These are phyloP conservation scores for Mycena galericulata DNA, from an alignment of 768 basidiomycete genomes.

Conservation along the genomic window DNA sequence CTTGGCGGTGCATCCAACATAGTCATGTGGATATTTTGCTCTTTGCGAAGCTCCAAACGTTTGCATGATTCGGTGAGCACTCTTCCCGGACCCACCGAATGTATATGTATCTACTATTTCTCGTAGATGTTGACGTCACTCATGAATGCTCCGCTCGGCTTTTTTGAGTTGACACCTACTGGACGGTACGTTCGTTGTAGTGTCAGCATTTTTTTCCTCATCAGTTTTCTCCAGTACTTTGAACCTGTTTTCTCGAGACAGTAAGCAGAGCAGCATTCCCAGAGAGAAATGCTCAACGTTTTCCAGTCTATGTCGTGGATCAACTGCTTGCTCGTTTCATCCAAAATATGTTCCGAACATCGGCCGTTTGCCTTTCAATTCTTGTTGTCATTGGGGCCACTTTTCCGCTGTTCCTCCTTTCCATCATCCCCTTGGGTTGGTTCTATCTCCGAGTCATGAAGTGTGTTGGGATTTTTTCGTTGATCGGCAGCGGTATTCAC, in stretches of 20 bases:
- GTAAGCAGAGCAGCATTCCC: conserved; percentile 31
- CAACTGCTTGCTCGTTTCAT: conserved; percentile 85
- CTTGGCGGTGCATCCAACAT: conserved; percentile 68
- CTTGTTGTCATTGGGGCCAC: conserved; percentile 81
- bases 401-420: conserved; percentile 85
- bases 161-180: conserved; percentile 91
- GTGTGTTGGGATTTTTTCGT: conserved; percentile 53
- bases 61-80: conserved; percentile 80
- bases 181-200: conserved; percentile 65
- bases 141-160: conserved; percentile 85
- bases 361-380: conserved; percentile 69
- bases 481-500: conserved; percentile 7
- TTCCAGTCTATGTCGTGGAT: conserved; percentile 77
- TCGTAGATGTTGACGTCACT: conserved; percentile 81
- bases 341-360: conserved; percentile 75
- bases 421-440: conserved; percentile 80
- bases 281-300: neutral
- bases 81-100: neutral
- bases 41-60: conserved; percentile 76
- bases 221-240: conserved; percentile 65
- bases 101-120: conserved; percentile 5
- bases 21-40: conserved; percentile 82
- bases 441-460: conserved; percentile 86
- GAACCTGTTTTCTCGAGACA: conserved; percentile 93
- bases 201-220: neutral